These are phyloP conservation scores for Melanomma pulvis-pyrius DNA, from an alignment of 495 filamentous ascomycete species.

Conservation along the genomic window DNA sequence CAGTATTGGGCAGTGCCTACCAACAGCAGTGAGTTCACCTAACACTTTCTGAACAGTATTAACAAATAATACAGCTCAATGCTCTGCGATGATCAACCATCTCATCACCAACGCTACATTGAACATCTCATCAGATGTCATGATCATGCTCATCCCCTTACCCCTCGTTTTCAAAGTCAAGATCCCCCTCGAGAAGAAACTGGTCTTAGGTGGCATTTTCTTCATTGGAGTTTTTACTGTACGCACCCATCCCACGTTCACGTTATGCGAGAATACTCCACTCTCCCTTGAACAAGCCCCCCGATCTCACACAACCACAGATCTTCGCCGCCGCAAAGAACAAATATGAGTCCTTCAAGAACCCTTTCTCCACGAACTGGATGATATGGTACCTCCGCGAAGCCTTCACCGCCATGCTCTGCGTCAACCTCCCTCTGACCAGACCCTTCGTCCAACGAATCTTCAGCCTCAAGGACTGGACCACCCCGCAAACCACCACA, in stretches of 20 bases:
- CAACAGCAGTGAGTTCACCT: slow-evolving; percentile 7
- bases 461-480: slow-evolving; percentile 49
- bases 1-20: slow-evolving; percentile 59
- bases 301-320: slow-evolving; percentile 16
- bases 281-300: no score
- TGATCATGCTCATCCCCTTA: slow-evolving; percentile 64
- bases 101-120: slow-evolving; percentile 67
- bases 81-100: slow-evolving; percentile 54
- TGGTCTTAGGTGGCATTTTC: slow-evolving; percentile 53
- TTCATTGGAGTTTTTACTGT: slow-evolving; percentile 61
- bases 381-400: slow-evolving; percentile 71
- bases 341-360: slow-evolving; percentile 66
- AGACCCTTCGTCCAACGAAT: slow-evolving; percentile 60
- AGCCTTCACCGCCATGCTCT: slow-evolving; percentile 64
- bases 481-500: slow-evolving; percentile 19
- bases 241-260: slow-evolving; percentile 14
- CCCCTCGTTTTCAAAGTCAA: slow-evolving; percentile 59
- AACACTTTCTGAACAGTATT: slow-evolving; percentile 37
- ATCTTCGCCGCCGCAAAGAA: slow-evolving; percentile 65
- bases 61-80: slow-evolving; percentile 34
- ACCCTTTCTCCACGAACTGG: slow-evolving; percentile 59
- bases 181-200: slow-evolving; percentile 54
- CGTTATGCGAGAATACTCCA: no score
- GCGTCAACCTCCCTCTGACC: slow-evolving; percentile 64
- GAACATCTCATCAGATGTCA: slow-evolving; percentile 65